These are phyloP conservation scores for Yamadazyma diddensiae DNA, from an alignment of 1,139 yeast genomes.

Conservation along the genomic window DNA sequence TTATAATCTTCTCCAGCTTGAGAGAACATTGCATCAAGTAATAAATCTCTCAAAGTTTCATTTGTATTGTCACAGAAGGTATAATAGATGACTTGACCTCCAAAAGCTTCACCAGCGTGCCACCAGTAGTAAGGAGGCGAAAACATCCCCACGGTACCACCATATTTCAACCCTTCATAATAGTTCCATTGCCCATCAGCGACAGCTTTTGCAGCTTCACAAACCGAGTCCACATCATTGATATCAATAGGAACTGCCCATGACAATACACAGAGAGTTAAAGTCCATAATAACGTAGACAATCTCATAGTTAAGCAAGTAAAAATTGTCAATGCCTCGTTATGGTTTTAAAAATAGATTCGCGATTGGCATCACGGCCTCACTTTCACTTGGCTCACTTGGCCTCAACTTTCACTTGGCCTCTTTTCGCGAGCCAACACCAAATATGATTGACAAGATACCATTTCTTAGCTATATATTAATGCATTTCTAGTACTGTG, in stretches of 20 bases:
- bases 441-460: too few species aligned
- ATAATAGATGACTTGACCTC: slow-evolving; percentile 55
- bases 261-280: not conserved
- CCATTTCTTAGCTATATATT: too few species aligned
- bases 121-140: slow-evolving; percentile 66
- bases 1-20: slow-evolving; percentile 54
- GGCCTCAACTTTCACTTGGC: too few species aligned
- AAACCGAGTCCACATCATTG: slow-evolving; percentile 32
- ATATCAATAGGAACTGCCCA: slow-evolving; percentile 3
- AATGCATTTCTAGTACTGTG: too few species aligned
- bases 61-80: slow-evolving; percentile 46
- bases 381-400: too few species aligned
- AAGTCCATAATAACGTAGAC: not conserved
- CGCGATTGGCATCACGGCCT: too few species aligned
- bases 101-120: slow-evolving; percentile 72
- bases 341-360: too few species aligned
- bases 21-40: slow-evolving; percentile 42
- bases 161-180: slow-evolving; percentile 49
- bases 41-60: slow-evolving; percentile 32
- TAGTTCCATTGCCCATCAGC: slow-evolving; percentile 56
- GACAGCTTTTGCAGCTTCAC: slow-evolving; percentile 49
- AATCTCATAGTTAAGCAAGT: not conserved
- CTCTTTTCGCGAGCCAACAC: too few species aligned
- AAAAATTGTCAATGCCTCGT: slow-evolving; percentile 4
- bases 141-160: slow-evolving; percentile 63